Conservation (phyloP, 2,329 filamentous ascomycete genomes). For the Trichophyton benhamiae region DNA sequence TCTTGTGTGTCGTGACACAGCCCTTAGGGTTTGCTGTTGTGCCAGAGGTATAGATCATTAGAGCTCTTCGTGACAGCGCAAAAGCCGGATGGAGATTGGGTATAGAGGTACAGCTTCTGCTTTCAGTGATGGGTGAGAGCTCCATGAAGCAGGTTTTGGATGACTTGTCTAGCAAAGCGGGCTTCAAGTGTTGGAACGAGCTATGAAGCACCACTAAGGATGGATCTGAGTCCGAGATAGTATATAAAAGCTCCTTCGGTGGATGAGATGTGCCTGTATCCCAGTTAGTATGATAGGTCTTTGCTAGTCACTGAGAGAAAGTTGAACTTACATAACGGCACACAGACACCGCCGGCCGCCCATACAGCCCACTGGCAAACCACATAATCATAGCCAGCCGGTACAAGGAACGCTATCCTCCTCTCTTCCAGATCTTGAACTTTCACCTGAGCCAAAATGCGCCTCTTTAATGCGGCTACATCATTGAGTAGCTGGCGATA, state of each 20-base stretch:
- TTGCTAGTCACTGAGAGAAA: not conserved
- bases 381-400: constrained; percentile 33
- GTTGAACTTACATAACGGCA: constrained; percentile 30
- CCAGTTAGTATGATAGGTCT: constrained; percentile 3
- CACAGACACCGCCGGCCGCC: constrained; percentile 33
- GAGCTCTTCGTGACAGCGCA: constrained; percentile 22
- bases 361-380: constrained; percentile 34
- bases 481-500: constrained; percentile 31
- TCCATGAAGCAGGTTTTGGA: constrained; percentile 22
- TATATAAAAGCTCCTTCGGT: constrained; percentile 31
- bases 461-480: constrained; percentile 25
- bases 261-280: constrained; percentile 31
- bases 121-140: constrained; percentile 18
- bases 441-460: constrained; percentile 23
- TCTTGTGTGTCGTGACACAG: constrained; percentile 34
- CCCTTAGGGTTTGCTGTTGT: constrained; percentile 33
- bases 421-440: constrained; percentile 26
- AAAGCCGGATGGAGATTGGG: constrained; percentile 24
- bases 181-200: constrained; percentile 25
- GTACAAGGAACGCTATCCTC: constrained; percentile 29
- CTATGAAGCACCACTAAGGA: constrained; percentile 32
- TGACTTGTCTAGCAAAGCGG: constrained; percentile 22
- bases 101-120: constrained; percentile 13
- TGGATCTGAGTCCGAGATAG: constrained; percentile 32
- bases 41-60: constrained; percentile 35